Evolutionary conservation across 257 asterid genomes (phyloP).

Genomic region (Leptodermis oblonga): DNA sequence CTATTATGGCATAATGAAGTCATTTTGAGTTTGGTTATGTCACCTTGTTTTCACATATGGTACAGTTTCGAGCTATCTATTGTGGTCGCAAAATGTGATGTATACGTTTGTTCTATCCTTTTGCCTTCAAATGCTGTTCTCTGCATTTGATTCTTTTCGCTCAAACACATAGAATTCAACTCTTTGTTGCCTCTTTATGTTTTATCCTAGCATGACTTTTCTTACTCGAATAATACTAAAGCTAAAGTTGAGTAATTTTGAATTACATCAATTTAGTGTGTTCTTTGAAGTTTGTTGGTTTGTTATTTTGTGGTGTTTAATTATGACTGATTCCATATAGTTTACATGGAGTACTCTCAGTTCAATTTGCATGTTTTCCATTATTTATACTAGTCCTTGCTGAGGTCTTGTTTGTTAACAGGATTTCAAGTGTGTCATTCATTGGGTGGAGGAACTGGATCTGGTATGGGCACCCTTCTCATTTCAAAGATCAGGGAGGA

Average conservation of each 20-base stretch:
- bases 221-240: background rate
- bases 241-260: background rate
- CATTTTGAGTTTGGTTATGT: background rate
- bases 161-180: background rate
- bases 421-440: conserved; percentile 62
- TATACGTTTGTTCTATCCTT: background rate
- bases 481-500: conserved; percentile 60
- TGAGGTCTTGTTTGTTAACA: conserved; percentile 16
- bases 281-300: too few relatives aligned
- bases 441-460: conserved; percentile 60
- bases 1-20: background rate
- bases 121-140: background rate
- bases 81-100: background rate
- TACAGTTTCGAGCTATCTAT: background rate
- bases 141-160: background rate
- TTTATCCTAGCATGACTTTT: background rate
- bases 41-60: background rate
- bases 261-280: background rate
- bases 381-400: too few relatives aligned
- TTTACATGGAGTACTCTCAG: background rate
- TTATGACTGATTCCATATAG: background rate
- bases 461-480: conserved; percentile 61
- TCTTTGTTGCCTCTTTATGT: background rate
- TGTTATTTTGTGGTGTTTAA: too few relatives aligned
- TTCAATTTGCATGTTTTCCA: background rate